Conservation (phyloP, 768 basidiomycete species). For the Phylloporus sp. region DNA sequence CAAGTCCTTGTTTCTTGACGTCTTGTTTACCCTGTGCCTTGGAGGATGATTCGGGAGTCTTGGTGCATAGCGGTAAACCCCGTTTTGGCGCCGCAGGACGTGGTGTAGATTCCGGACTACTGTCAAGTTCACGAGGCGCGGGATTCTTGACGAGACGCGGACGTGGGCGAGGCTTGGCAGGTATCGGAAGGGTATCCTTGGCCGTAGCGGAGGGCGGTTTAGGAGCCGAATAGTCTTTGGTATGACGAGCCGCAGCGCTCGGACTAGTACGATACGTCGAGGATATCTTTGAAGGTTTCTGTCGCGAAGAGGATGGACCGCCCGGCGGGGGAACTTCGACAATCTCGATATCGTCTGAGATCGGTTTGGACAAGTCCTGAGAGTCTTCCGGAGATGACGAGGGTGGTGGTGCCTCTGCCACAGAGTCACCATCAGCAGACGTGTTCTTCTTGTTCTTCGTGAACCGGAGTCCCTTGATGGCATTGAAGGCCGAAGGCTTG, state of each 20-base stretch:
- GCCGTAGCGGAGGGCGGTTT: neutral
- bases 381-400: conserved; percentile 22
- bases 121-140: neutral
- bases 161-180: conserved; percentile 9
- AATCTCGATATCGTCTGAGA: conserved; percentile 17
- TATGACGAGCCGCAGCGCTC: neutral
- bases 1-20: conserved; percentile 4
- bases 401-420: conserved; percentile 10
- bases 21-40: neutral
- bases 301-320: conserved; percentile 1
- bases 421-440: neutral
- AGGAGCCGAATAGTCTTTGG: conserved; percentile 2
- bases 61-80: conserved; percentile 2
- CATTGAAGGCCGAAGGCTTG: conserved; percentile 11
- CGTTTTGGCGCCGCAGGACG: conserved; percentile 2
- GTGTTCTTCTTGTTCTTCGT: conserved; percentile 29
- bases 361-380: conserved; percentile 20
- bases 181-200: neutral
- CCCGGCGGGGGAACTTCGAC: neutral
- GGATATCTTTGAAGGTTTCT: neutral
- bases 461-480: conserved; percentile 26
- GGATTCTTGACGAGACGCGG: conserved; percentile 9
- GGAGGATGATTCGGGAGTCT: conserved; percentile 2
- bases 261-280: conserved; percentile 6
- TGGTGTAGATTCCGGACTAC: conserved; percentile 19